These are phyloP conservation scores for Calonectria leucothoes DNA, from an alignment of 2,329 filamentous ascomycete genomes.

Conservation along the genomic window DNA sequence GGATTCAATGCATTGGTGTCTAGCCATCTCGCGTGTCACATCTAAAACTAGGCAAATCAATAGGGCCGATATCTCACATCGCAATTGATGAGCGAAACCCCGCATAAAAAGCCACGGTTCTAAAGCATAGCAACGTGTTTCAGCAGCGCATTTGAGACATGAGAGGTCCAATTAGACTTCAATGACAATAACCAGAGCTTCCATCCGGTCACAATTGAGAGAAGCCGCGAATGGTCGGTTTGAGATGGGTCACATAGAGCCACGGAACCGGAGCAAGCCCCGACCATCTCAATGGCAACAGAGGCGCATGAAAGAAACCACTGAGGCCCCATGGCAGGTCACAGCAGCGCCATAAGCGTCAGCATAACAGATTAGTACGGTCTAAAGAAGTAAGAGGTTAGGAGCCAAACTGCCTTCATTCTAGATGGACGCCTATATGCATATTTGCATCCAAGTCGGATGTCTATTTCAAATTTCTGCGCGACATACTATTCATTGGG, in stretches of 20 bases:
- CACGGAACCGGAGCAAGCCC: neutral
- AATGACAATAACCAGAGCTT: neutral
- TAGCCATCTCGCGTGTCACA: neutral
- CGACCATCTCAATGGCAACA: neutral
- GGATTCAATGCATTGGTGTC: neutral
- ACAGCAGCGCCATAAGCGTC: neutral
- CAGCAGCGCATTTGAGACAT: neutral
- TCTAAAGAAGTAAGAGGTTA: too few species aligned
- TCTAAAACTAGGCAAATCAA: neutral
- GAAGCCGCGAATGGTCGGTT: neutral
- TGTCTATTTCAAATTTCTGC: too few species aligned
- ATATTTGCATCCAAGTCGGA: too few species aligned
- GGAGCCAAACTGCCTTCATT: too few species aligned
- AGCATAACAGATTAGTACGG: neutral
- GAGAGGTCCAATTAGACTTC: accelerated
- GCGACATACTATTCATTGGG: too few species aligned
- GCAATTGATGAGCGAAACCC: too few species aligned
- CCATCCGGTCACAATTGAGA: neutral
- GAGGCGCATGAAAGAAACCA: neutral
- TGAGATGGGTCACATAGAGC: neutral
- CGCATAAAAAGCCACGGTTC: neutral
- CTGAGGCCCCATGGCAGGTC: neutral
- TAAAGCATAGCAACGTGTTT: neutral
- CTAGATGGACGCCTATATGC: too few species aligned
- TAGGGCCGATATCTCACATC: neutral